Conservation (phyloP, 208 protist species). For the Trichomonas gallinae region DNA sequence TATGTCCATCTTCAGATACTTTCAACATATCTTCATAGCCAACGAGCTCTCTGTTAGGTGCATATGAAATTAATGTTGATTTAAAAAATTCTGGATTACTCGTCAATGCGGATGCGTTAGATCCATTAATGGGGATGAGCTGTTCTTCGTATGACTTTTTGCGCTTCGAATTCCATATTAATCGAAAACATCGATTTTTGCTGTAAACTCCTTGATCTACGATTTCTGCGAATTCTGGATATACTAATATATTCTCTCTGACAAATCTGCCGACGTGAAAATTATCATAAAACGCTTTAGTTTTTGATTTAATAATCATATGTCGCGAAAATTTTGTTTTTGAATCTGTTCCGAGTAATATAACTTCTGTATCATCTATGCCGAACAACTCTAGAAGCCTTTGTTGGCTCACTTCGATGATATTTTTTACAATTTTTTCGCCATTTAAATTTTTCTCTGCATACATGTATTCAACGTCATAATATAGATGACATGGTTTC, state of each 20-base stretch:
- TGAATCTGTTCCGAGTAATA: neutral
- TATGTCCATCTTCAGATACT: too few relatives aligned
- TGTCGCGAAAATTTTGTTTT: neutral
- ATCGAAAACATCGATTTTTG: neutral
- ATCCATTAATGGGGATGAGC: neutral
- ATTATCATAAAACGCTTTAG: neutral
- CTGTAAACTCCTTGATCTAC: neutral
- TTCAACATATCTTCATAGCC: neutral
- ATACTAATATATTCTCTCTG: neutral
- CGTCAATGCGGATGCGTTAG: neutral
- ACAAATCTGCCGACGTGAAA: neutral
- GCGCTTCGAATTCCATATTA: neutral
- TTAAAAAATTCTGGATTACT: neutral
- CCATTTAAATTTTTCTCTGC: neutral
- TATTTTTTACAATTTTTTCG: neutral
- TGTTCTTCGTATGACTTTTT: neutral
- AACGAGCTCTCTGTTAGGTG: neutral
- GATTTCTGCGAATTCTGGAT: neutral
- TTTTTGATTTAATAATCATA: neutral
- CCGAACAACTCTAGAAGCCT: neutral
- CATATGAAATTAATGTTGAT: neutral
- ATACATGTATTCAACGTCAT: neutral
- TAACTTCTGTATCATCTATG: neutral
- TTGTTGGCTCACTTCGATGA: neutral
- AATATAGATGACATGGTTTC: neutral